Base-by-base conservation (phyloP, 306 rosid species). In the Quercus alba region DNA sequence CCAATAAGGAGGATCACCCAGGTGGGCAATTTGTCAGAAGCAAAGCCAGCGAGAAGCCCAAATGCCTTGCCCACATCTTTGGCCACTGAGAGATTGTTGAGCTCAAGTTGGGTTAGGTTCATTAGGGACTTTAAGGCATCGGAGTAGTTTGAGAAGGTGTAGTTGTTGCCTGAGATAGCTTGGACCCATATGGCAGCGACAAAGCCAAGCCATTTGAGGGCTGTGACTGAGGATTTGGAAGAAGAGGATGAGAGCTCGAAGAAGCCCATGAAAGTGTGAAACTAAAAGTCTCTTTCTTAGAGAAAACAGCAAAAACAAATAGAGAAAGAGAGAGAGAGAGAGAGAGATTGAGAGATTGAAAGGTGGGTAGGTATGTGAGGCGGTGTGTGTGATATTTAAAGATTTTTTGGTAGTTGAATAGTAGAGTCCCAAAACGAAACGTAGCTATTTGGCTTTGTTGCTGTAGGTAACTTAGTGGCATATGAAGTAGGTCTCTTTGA, bases 141-240 rank as follows among this genome's bases (percentile, higher is more conserved):
- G 70, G 98, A 95, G 91, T 95, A 95, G 74, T 93, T 95, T 11
- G 98, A 89, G 85, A 95, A 95, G 1, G 98, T 95, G 93, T 95
- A 95, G 70, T 95, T 93, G 91, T 95, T 95, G 90, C 97, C 97
- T 61, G 98, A 95, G 75, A 95, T 93, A 5, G 93, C 25, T 67
- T 95, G 99, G 58, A 95, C 93, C 99, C 98, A 93, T 0, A 93
- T 90, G 70, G 97, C 97, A 14, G 94, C 72, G 1, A 95, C 92
- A 19, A 95, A 85, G 1, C 97, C 98, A 2, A 95, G 86, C 99
- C 98, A 95, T 85, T 95, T 95, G 17, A 68, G 56, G 58, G 88
- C 84, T 33, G 82, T 78, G 75, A 91, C 77, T 46, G 79, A 75
- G 0, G 78, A 58, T 49, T 49, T 49, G 54, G 54, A 12, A 2